Conservation (phyloP, 257 asterid species). For the Ilex aquifolium region DNA sequence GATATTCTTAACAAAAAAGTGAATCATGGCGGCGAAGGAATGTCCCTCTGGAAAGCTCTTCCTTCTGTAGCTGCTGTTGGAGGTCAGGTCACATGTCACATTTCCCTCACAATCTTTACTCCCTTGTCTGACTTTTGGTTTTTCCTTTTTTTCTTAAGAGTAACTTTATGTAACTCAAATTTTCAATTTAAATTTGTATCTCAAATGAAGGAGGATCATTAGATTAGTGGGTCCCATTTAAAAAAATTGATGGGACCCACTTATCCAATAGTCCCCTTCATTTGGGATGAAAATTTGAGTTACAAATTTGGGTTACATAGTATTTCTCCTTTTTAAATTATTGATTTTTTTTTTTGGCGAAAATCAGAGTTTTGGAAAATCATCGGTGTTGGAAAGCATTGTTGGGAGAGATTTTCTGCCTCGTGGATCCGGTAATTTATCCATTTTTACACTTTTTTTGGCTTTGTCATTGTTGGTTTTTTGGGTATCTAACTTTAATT, state of each 20-base stretch:
- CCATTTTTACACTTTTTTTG: neutral
- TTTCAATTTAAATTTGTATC: too few species aligned
- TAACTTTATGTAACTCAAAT: too few species aligned
- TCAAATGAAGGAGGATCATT: too few species aligned
- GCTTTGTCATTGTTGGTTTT: neutral
- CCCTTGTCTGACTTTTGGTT: neutral
- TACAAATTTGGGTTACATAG: too few species aligned
- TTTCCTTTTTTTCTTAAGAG: too few species aligned
- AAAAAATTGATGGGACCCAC: too few species aligned
- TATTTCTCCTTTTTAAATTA: neutral
- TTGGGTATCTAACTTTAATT: slow-evolving; percentile 8
- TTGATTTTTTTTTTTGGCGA: slow-evolving; percentile 8
- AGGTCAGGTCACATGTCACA: slow-evolving; percentile 61
- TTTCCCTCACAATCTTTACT: neutral
- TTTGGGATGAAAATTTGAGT: too few species aligned
- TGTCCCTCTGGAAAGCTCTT: slow-evolving; percentile 98
- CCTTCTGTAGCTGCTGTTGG: slow-evolving; percentile 99
- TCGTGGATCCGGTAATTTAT: slow-evolving; percentile 88
- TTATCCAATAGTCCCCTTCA: too few species aligned
- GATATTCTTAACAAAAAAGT: too few species aligned
- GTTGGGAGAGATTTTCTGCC: slow-evolving; percentile 97
- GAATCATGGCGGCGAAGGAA: slow-evolving; percentile 98
- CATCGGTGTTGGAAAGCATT: slow-evolving; percentile 93
- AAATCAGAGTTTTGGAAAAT: slow-evolving; percentile 88
- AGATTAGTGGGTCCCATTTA: too few species aligned